These are phyloP conservation scores for Fusarium nurragi DNA, from an alignment of 2,329 filamentous ascomycete genomes.

Conservation along the genomic window DNA sequence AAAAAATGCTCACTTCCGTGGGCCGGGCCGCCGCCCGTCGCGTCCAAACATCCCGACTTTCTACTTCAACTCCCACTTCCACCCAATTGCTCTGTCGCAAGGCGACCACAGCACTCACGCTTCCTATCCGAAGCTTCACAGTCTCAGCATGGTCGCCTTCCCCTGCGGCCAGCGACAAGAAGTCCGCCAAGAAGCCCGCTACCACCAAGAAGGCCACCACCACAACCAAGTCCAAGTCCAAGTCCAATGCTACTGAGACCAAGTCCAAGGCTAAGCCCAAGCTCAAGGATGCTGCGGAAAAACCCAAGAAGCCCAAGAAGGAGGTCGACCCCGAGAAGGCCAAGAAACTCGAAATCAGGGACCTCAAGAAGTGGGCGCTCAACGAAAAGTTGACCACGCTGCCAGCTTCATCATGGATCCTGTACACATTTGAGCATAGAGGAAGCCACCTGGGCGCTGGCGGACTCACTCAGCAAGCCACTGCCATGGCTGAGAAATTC, in stretches of 20 bases:
- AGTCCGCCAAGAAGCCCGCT: slow-evolving; percentile 32
- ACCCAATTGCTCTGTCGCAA: slow-evolving; percentile 38
- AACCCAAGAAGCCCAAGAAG: slow-evolving; percentile 49
- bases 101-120: slow-evolving; percentile 25
- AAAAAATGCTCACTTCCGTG: slow-evolving; percentile 55
- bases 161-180: slow-evolving; percentile 37
- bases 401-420: slow-evolving; percentile 49
- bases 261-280: slow-evolving; percentile 42
- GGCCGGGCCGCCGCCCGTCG: slow-evolving; percentile 53
- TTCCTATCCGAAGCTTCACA: slow-evolving; percentile 46
- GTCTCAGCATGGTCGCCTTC: slow-evolving; percentile 44
- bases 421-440: slow-evolving; percentile 52
- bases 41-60: slow-evolving; percentile 40
- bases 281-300: slow-evolving; percentile 39
- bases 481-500: slow-evolving; percentile 48
- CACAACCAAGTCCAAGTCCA: slow-evolving; percentile 15
- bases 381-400: slow-evolving; percentile 51
- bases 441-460: slow-evolving; percentile 1
- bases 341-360: slow-evolving; percentile 45
- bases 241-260: slow-evolving; percentile 39
- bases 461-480: slow-evolving; percentile 38
- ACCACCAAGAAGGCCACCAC: slow-evolving; percentile 36
- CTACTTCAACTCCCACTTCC: slow-evolving; percentile 38
- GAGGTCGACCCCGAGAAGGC: slow-evolving; percentile 49
- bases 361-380: slow-evolving; percentile 55